Conservation (phyloP, 192 early-diverging fungal genomes). For the Coemansia sp. region DNA sequence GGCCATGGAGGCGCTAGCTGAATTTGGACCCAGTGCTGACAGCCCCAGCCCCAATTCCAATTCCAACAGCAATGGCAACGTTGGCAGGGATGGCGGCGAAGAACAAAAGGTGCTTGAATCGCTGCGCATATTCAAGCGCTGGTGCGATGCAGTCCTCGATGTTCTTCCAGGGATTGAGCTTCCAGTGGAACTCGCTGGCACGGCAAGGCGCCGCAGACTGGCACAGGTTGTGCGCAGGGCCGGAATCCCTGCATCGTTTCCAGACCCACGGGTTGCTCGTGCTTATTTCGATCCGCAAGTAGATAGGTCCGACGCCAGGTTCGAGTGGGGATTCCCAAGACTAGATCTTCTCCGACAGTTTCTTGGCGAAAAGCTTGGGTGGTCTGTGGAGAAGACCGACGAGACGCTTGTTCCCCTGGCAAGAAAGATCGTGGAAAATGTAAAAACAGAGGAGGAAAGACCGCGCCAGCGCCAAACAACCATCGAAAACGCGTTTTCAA, state of each 20-base stretch:
- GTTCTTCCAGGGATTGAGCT: constrained; percentile 47
- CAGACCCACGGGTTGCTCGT: constrained; percentile 68
- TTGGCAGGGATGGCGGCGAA: constrained; percentile 13
- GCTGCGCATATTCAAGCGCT: constrained; percentile 29
- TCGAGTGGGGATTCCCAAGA: constrained; percentile 50
- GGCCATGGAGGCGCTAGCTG: constrained; percentile 86
- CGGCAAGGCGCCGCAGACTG: constrained; percentile 42
- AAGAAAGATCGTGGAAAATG: constrained; percentile 37
- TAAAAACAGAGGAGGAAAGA: background rate
- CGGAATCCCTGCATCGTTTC: constrained; percentile 75
- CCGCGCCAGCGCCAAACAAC: constrained; percentile 22
- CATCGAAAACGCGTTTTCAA: constrained; percentile 17
- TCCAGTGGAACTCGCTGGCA: constrained; percentile 34
- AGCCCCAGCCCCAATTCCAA: background rate
- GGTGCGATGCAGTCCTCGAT: constrained; percentile 46
- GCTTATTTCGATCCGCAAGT: constrained; percentile 84
- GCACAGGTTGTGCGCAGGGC: constrained; percentile 63
- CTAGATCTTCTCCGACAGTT: constrained; percentile 55
- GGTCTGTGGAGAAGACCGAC: constrained; percentile 41
- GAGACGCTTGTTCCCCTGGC: constrained; percentile 52
- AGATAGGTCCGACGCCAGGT: constrained; percentile 20
- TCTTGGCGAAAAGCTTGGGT: constrained; percentile 46
- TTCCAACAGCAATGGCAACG: background rate
- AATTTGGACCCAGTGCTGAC: constrained; percentile 57
- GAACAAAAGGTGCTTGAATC: constrained; percentile 25